phyloP scores from a whole-genome alignment of 2,329 filamentous ascomycete species.

The Rhinocladiella similis region DNA sequence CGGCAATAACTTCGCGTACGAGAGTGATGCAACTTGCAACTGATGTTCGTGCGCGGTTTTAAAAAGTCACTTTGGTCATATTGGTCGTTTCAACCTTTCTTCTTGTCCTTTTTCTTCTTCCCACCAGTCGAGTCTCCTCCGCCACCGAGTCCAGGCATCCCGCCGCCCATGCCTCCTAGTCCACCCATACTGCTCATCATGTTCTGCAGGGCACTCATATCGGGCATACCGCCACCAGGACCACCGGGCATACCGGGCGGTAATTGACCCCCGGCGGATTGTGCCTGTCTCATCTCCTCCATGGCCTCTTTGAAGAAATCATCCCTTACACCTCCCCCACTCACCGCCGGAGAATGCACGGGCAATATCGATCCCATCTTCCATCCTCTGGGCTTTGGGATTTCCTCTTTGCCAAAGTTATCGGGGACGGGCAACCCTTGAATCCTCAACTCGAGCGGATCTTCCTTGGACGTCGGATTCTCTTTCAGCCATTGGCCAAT shows the following conservation, averaged over 20 bases:
- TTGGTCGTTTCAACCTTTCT: conserved; percentile 20
- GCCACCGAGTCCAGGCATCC: conserved; percentile 11
- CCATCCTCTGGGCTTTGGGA: conserved; percentile 83
- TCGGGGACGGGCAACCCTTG: conserved; percentile 68
- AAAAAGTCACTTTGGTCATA: no score
- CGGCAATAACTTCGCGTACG: no score
- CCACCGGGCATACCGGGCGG: conserved; percentile 45
- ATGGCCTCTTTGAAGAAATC: conserved; percentile 97
- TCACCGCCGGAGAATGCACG: conserved; percentile 83
- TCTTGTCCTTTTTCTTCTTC: conserved; percentile 28
- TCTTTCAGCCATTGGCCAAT: conserved; percentile 73
- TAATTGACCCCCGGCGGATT: conserved; percentile 34
- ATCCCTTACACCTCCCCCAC: conserved; percentile 89
- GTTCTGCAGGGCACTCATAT: conserved; percentile 28
- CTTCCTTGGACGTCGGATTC: conserved; percentile 74
- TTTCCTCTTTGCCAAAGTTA: conserved; percentile 68
- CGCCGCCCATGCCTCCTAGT: conserved; percentile 18
- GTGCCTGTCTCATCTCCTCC: conserved; percentile 74
- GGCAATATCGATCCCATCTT: conserved; percentile 84
- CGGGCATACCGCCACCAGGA: conserved; percentile 29
- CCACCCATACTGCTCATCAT: conserved; percentile 30
- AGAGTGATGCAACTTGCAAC: no score
- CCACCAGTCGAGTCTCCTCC: conserved; percentile 14
- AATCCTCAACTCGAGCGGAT: conserved; percentile 70
- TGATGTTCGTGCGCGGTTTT: no score